phyloP scores from a whole-genome alignment of 495 filamentous ascomycete genomes.

The Aspergillus avenaceus region DNA sequence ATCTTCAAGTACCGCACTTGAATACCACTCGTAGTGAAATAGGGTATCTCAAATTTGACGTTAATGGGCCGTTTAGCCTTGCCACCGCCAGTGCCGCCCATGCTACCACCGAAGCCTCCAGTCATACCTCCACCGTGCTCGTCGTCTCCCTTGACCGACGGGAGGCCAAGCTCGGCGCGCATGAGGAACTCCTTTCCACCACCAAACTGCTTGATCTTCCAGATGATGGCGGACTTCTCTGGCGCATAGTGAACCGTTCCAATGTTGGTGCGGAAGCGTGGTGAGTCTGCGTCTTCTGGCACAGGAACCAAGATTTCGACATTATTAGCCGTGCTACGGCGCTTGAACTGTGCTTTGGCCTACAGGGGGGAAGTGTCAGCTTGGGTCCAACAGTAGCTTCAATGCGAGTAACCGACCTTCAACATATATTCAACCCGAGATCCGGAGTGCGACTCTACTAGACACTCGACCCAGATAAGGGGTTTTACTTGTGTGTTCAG shows the following conservation, averaged over 20 bases:
- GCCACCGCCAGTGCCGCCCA: slow-evolving; percentile 66
- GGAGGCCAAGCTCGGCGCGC: slow-evolving; percentile 94
- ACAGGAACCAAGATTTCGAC: slow-evolving; percentile 97
- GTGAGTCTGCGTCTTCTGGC: slow-evolving; percentile 94
- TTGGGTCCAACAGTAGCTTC: background rate
- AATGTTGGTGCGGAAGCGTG: slow-evolving; percentile 95
- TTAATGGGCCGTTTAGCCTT: slow-evolving; percentile 95
- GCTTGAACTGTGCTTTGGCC: slow-evolving; percentile 97
- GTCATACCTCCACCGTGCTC: slow-evolving; percentile 96
- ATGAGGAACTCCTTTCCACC: slow-evolving; percentile 98
- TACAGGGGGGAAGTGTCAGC: slow-evolving; percentile 18
- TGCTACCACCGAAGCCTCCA: slow-evolving; percentile 91
- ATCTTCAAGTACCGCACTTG: slow-evolving; percentile 99
- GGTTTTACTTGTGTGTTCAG: slow-evolving; percentile 99
- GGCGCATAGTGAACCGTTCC: slow-evolving; percentile 98
- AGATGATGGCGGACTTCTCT: slow-evolving; percentile 95
- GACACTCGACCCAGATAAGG: slow-evolving; percentile 97
- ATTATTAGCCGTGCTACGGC: slow-evolving; percentile 95
- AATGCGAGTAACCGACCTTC: slow-evolving; percentile 52
- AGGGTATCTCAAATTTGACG: slow-evolving; percentile 99
- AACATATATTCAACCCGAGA: slow-evolving; percentile 98
- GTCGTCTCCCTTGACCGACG: slow-evolving; percentile 93
- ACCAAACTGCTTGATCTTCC: slow-evolving; percentile 99
- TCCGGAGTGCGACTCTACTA: slow-evolving; percentile 91
- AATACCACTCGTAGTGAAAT: slow-evolving; percentile 98